Evolutionary conservation across 331 rosid genomes (phyloP), one percentile per base, ranked within the genome.

Genomic region (Pyrus hybrid): DNA sequence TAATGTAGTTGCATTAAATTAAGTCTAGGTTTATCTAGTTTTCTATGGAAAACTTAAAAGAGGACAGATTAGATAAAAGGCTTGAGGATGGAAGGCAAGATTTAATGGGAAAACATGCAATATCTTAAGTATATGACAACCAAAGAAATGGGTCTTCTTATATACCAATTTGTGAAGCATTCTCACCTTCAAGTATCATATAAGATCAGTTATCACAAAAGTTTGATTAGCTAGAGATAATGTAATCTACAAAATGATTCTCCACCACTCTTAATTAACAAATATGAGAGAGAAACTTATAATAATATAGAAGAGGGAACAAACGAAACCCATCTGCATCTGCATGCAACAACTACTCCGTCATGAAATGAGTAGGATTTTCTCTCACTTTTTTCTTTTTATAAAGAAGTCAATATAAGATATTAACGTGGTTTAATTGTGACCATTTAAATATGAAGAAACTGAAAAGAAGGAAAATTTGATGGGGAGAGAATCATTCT

Each of bases 251-350:
- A 41, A 41, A 45, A 65, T 57, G 53, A 71, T 58, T 66, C 61
- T 47, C 47, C 62, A 47, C 78, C 78, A 71, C 77, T 28, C 37
- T 43, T 76, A 68, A 43, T 43, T 43, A 62, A 61, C 28, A 43
- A 41, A 64, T 17, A 25, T 13, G 56, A 45, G 45, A 57, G 30
- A 57, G 43, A 37, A 64, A 41, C 10, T 54, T 17, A 63, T 25
- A 35, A 56, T 23, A 56, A 33, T 37, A 22, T 35, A 13, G 14
- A 20, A 18, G 11, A 37, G n/a, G 56, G 49, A 28, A 70, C 71
- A 62, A 57, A 61, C 60, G 28, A 63, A 75, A 26, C 64, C 70
- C 56, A 49, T 49, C 56, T 47, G 53, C 7, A 45, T 45, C 18
- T 16, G 54, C 67, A 72, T 63, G 47, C 70, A 68, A 29, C 37